Percentiles rank a stretch among this genome's conserved stretches.
Conservation (phyloP, 305 asterid genomes). For the Solanum chacoense region DNA sequence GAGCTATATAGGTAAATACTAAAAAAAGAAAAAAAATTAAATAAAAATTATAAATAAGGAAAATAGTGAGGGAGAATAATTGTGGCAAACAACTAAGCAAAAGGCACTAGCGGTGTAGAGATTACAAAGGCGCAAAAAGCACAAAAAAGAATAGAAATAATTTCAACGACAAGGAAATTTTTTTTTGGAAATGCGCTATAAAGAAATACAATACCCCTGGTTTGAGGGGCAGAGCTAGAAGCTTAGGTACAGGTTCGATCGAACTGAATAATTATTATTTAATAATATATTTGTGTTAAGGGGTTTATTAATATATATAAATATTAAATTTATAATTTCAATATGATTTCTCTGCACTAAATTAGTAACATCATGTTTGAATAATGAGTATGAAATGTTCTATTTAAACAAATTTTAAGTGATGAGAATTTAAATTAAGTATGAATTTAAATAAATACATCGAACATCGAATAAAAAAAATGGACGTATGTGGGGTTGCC, state of each 20-base stretch:
- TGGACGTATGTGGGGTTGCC: not conserved
- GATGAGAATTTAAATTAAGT: accelerated
- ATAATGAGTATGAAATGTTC: not conserved
- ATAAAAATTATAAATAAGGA: not conserved
- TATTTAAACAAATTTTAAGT: no score
- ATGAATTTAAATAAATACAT: not conserved
- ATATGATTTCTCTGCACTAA: accelerated
- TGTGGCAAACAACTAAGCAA: constrained; percentile 3
- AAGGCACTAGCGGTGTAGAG: not conserved
- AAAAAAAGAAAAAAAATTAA: not conserved
- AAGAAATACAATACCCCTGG: not conserved
- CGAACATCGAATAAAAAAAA: not conserved
- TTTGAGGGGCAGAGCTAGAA: not conserved
- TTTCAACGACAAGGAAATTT: not conserved
- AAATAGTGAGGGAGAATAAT: not conserved
- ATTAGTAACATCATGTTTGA: no score
- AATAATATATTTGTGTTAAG: accelerated
- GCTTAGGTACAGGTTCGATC: accelerated
- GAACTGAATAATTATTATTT: not conserved
- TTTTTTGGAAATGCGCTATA: not conserved
- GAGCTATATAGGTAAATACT: not conserved
- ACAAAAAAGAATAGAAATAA: not conserved
- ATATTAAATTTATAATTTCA: not conserved
- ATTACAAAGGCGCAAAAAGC: not conserved
- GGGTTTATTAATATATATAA: not conserved